These are phyloP conservation scores for Yamadazyma taylorii DNA, from an alignment of 1,139 yeast genomes.

Conservation along the genomic window DNA sequence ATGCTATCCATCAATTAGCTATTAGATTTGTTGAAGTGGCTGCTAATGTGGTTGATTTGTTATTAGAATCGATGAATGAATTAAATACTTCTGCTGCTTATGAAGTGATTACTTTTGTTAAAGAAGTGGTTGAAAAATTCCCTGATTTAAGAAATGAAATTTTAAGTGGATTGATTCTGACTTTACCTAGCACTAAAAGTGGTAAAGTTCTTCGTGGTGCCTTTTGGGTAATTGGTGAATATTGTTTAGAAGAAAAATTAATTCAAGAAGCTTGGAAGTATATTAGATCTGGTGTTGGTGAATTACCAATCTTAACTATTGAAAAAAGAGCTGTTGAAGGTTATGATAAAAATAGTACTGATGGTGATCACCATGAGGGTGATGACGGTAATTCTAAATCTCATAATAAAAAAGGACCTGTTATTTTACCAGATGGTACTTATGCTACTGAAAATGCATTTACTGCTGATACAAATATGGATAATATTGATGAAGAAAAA, in stretches of 20 bases:
- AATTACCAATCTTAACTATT: constrained; percentile 81
- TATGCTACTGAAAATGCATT: constrained; percentile 95
- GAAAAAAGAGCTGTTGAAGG: constrained; percentile 55
- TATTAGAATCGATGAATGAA: constrained; percentile 84
- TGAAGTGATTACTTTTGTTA: constrained; percentile 85
- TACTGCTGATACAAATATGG: constrained; percentile 40
- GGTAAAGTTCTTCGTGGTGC: constrained; percentile 94
- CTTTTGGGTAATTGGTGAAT: constrained; percentile 95
- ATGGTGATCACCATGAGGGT: constrained; percentile 29
- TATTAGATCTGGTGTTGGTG: constrained; percentile 82
- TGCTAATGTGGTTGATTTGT: constrained; percentile 81
- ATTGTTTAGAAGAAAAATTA: constrained; percentile 68
- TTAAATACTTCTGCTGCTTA: constrained; percentile 83
- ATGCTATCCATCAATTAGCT: constrained; percentile 88
- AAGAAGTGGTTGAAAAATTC: constrained; percentile 91
- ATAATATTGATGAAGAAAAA: constrained; percentile 36
- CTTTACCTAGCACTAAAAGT: constrained; percentile 70
- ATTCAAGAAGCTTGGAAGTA: constrained; percentile 87
- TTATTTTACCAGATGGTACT: constrained; percentile 95
- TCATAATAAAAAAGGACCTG: constrained; percentile 63
- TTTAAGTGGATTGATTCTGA: constrained; percentile 58
- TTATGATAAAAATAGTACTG: constrained; percentile 26
- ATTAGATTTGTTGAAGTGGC: constrained; percentile 89
- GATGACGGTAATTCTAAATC: constrained; percentile 24
- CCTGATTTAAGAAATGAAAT: constrained; percentile 76